Evolutionary conservation across 345 rosid genomes (phyloP).

Genomic region (Jatropha curcas): DNA sequence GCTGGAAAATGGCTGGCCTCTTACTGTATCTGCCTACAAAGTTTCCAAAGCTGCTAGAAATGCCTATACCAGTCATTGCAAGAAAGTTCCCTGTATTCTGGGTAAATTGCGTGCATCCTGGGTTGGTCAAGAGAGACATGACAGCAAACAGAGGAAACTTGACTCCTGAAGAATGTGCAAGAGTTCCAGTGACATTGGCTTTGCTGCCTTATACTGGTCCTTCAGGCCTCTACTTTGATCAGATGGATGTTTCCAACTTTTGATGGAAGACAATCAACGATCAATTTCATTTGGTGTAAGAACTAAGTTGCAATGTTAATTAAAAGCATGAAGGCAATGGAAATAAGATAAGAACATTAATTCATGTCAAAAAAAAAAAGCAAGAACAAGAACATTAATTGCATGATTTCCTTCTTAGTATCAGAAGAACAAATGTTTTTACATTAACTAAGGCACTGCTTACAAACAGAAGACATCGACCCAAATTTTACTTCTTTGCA

Average conservation of each 20-base stretch:
- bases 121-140: neutral
- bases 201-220: slow-evolving; percentile 9
- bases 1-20: slow-evolving; percentile 8
- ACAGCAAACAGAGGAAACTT: neutral
- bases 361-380: no score
- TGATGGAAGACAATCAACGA: slow-evolving; percentile 3
- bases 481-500: slow-evolving; percentile 3
- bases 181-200: neutral
- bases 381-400: neutral
- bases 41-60: slow-evolving; percentile 3
- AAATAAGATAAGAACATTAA: no score
- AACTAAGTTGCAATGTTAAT: no score
- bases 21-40: slow-evolving; percentile 3
- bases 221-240: slow-evolving; percentile 16
- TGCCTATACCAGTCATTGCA: neutral
- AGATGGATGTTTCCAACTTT: slow-evolving; percentile 14
- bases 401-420: neutral
- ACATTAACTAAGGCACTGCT: slow-evolving; percentile 3
- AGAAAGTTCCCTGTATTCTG: neutral
- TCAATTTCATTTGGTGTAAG: no score
- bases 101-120: neutral
- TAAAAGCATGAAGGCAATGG: no score
- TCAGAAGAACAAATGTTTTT: neutral
- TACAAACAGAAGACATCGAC: slow-evolving; percentile 1
- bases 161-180: slow-evolving; percentile 4